A percentile compares a stretch with the other conserved stretches of the same genome.
Evolutionary conservation across 441 rosid species (phyloP).

Genomic region (Mallotus japonicus): DNA sequence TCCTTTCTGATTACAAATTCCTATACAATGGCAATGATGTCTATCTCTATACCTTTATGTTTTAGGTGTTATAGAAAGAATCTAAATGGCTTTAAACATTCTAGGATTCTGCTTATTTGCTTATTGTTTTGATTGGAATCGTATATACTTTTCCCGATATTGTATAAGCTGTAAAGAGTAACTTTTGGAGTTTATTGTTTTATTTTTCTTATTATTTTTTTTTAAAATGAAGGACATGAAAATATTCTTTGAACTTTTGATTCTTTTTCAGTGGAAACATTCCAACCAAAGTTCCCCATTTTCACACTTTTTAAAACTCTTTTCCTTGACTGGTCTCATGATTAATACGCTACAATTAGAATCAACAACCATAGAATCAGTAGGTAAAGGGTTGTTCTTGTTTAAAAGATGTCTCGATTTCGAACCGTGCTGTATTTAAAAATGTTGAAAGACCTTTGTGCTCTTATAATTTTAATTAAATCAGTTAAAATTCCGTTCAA

Average conservation of each 20-base stretch:
- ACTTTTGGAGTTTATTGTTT: constrained; percentile 3
- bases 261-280: not conserved
- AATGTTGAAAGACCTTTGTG: no score
- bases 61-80: not conserved
- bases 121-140: not conserved
- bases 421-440: no score
- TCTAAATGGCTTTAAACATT: not conserved
- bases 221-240: no score
- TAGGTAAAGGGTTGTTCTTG: no score
- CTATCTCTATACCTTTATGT: no score
- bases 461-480: no score
- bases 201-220: no score
- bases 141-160: constrained; percentile 13
- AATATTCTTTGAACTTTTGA: constrained; percentile 9
- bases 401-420: no score
- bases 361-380: no score
- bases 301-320: not conserved
- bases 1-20: constrained; percentile 6
- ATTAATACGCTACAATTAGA: no score
- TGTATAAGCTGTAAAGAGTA: constrained; percentile 20
- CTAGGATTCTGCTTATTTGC: constrained; percentile 4
- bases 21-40: not conserved
- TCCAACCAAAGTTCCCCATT: constrained; percentile 7
- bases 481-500: no score
- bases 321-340: not conserved